Evolutionary conservation across 805 yeast genomes (phyloP), one percentile per base, ranked within the genome.

Genomic region (Ogataea corticis): DNA sequence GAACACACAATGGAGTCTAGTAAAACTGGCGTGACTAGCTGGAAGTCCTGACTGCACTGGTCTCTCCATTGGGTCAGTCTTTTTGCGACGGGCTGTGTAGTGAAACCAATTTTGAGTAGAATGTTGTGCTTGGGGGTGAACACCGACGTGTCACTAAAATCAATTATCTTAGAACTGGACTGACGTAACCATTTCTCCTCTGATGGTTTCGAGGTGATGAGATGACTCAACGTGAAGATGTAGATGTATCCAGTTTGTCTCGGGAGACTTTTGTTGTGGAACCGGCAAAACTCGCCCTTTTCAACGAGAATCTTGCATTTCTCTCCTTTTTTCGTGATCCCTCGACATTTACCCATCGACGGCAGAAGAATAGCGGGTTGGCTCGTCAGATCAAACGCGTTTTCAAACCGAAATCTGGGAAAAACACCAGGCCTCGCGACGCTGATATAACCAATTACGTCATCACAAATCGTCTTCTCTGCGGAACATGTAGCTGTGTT

Each of bases 101-200:
- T 79, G 68, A 66, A 76, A 1, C 85, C 85, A 1, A 79, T 70
- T 50, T 79, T 79, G 14, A 79, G 59, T 13, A 79, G 59, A 3
- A 74, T 65, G 36, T 66, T 62, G 29, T 65, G 61, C 16, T 63
- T 65, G 2, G 77, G 63, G 31, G 72, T 57, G 51, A 73, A 71
- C 9, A 55, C 52, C 2, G 56, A 49, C 64, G 73, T 67, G 32
- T 64, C 52, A 29, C 62, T 59, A 14, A 23, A 41, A 29, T 51
- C 46, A 3, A 52, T 48, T 40, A 29, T 16, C 49, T 42, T 3
- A 58, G 69, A 62, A 19, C 45, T 66, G 44, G 62, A 59, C 3
- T 71, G 68, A 42, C 69, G 59, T 37, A 79, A 60, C 71, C 73
- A 69, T 48, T 63, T 59, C 35, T 61, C 61, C 23, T 59, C 61